A percentile compares a stretch with the other conserved stretches of the same genome.
Conservation (phyloP, 805 yeast genomes). For the Metschnikowia matae region DNA sequence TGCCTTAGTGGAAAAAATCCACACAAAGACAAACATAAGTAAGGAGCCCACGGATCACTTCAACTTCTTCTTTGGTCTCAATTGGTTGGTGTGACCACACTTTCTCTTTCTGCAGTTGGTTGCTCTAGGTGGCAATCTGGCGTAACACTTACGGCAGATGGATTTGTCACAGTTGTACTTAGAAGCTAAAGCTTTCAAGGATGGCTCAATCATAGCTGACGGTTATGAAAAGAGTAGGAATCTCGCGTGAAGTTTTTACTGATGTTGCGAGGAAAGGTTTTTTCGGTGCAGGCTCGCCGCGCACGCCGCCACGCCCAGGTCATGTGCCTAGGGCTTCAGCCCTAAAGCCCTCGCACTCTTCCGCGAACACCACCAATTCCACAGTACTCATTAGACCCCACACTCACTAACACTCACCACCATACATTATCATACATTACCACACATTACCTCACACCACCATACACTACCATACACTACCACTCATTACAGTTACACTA, state of each 20-base stretch:
- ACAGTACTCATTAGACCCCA: too few species aligned
- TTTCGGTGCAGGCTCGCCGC: slow-evolving; percentile 14
- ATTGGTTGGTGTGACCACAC: slow-evolving; percentile 99
- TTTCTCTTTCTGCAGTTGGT: slow-evolving; percentile 99
- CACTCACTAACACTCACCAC: too few species aligned
- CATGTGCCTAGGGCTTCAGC: slow-evolving; percentile 9
- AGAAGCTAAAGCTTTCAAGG: slow-evolving; percentile 97
- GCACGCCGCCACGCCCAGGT: not conserved
- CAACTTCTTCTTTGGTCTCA: slow-evolving; percentile 99
- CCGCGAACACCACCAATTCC: too few species aligned
- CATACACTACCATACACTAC: too few species aligned
- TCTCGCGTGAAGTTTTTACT: slow-evolving; percentile 8
- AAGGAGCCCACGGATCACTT: slow-evolving; percentile 55
- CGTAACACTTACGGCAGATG: slow-evolving; percentile 99
- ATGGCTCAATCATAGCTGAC: slow-evolving; percentile 87
- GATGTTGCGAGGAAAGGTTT: slow-evolving; percentile 12
- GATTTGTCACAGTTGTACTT: slow-evolving; percentile 99
- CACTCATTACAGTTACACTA: too few species aligned
- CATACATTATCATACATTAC: not conserved
- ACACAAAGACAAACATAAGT: slow-evolving; percentile 11
- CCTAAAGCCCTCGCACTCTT: slow-evolving; percentile 2
- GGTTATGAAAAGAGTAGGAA: slow-evolving; percentile 11
- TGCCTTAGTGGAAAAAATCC: slow-evolving; percentile 7
- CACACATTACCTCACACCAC: too few species aligned
- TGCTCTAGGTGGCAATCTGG: slow-evolving; percentile 99